Base-by-base conservation (phyloP, 2,329 filamentous ascomycete genomes). In the Coleophoma eucalyptorum region DNA sequence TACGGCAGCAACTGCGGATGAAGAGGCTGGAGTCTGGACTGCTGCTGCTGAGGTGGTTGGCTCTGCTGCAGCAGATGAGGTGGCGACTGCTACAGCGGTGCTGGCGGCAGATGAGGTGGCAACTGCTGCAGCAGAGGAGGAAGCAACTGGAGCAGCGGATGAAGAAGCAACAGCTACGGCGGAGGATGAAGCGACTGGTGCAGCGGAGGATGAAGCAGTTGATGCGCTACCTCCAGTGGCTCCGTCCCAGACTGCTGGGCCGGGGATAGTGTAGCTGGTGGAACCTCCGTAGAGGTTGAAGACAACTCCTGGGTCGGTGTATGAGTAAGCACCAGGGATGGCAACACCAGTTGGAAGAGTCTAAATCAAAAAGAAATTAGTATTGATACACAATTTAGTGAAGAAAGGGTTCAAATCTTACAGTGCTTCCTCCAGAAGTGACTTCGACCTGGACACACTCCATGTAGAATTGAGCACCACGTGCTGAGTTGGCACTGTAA, bases 391-490 rank as follows among this genome's bases (percentile, higher is more conserved):
- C 15, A 48, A 13, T 26, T n/a, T 20, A 31, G 34, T 12, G 37
- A n/a, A 38, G 16, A 15, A 18, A 40, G 48, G 15, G 35, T 38
- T n/a, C 5, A 38, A 20, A 42, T 44, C 48, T 37, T n/a, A 50
- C 44, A 31, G 46, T 51, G 15, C 38, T 16, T 46, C 56, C 58
- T 16, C 60, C 59, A 12, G 63, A 65, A 32, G 62, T 65, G 41
- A 73, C 65, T 50, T 64, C 68, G 52, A 74, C 57, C 58, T 73
- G 69, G 18, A 71, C 63, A 60, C 70, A 74, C 56, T 69, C 67
- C 62, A 70, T 68, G 61, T 75, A 75, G 54, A 73, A 67, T 55
- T 74, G 72, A 16, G 71, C 70, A 45, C 70, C 71, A 43, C 61
- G 61, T 1, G 45, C 55, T 13, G 56, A 38, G 48, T 58, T 54